Conservation (phyloP, 345 rosid species). For the Murraya koenigii region DNA sequence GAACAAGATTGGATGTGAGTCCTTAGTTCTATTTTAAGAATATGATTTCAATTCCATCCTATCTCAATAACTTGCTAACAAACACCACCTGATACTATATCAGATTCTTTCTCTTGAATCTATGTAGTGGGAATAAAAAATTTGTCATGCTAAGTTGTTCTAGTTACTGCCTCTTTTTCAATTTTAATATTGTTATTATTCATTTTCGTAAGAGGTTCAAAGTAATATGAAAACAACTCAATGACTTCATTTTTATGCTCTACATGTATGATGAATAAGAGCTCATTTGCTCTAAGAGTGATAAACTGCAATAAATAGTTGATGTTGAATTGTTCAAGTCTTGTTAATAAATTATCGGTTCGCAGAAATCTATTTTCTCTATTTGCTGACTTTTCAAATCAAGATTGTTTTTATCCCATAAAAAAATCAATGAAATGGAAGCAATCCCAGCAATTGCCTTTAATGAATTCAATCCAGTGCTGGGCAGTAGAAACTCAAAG, state of each 20-base stretch:
- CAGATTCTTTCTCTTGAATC: not conserved
- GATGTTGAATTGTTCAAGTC: constrained; percentile 17
- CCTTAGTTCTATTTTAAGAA: not conserved
- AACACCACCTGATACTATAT: not conserved
- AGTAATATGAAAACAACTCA: not conserved
- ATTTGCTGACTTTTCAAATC: constrained; percentile 18
- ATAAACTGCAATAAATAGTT: constrained; percentile 15
- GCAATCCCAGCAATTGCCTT: constrained; percentile 8
- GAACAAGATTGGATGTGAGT: not conserved
- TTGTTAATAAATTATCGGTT: constrained; percentile 13
- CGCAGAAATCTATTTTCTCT: constrained; percentile 20
- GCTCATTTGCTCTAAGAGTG: constrained; percentile 20
- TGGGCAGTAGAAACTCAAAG: constrained; percentile 36
- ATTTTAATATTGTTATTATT: not conserved
- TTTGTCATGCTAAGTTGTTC: not conserved
- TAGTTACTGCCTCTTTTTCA: not conserved
- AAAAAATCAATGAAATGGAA: constrained; percentile 24
- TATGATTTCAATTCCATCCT: not conserved
- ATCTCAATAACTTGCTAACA: not conserved
- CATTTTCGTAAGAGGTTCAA: constrained; percentile 4
- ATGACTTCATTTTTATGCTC: constrained; percentile 41
- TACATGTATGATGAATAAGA: constrained; percentile 12
- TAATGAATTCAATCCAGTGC: constrained; percentile 32
- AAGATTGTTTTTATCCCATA: constrained; percentile 20
- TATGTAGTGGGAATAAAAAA: not conserved